These are phyloP conservation scores for Henckelia pumila DNA, from an alignment of 257 asterid species.

Conservation along the genomic window DNA sequence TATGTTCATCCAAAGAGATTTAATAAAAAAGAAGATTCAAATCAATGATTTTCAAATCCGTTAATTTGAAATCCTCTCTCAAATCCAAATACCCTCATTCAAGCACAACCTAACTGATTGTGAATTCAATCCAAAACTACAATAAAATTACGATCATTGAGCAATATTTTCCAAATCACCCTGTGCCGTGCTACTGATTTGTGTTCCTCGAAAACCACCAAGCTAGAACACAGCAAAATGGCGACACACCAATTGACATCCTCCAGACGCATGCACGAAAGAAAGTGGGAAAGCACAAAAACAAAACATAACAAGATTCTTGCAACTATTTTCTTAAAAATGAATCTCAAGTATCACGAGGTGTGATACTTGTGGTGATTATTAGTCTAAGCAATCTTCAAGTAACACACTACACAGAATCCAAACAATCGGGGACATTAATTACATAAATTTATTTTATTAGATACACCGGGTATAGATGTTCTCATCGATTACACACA, in stretches of 20 bases:
- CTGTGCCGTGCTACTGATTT: background rate
- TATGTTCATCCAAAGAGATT: too few relatives aligned
- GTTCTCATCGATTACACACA: background rate
- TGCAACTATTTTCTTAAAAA: background rate
- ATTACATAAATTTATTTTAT: background rate
- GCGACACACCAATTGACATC: background rate
- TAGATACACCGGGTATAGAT: background rate
- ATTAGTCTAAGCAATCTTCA: background rate
- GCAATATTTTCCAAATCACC: background rate
- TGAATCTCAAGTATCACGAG: constrained; percentile 13
- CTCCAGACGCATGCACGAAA: background rate
- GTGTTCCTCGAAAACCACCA: background rate
- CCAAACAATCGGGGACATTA: background rate
- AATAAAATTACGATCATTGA: background rate
- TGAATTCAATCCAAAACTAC: background rate
- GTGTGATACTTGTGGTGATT: constrained; percentile 10
- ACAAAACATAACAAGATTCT: background rate
- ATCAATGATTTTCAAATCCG: too few relatives aligned
- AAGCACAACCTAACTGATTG: constrained; percentile 65
- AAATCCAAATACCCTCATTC: too few relatives aligned
- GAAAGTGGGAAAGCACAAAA: background rate
- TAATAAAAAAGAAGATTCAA: too few relatives aligned
- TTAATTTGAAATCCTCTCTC: too few relatives aligned
- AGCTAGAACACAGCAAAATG: background rate
- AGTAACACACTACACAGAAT: background rate